Percentiles rank a stretch among this genome's conserved stretches.
Evolutionary conservation across 495 filamentous ascomycete genomes (phyloP).

Genomic region (Annulohypoxylon nitens): DNA sequence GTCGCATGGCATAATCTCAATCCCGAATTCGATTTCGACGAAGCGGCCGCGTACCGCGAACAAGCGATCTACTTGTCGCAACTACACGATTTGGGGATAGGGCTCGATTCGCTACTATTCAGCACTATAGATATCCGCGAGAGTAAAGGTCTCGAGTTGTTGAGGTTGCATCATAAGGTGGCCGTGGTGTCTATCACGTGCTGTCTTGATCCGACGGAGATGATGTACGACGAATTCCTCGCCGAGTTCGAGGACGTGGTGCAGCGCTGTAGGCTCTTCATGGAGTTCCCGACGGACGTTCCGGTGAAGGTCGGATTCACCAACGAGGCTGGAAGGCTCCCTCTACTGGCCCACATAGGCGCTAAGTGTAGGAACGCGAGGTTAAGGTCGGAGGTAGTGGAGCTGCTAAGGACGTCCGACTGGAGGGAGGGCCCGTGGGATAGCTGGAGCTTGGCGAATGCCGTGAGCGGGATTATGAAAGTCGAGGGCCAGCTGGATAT

Average conservation of each 20-base stretch:
- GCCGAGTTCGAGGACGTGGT: constrained; percentile 45
- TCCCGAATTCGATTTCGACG: constrained; percentile 46
- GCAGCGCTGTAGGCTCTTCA: constrained; percentile 35
- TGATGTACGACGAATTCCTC: constrained; percentile 44
- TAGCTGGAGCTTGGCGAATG: constrained; percentile 34
- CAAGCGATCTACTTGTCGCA: constrained; percentile 36
- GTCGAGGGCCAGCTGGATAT: constrained; percentile 39
- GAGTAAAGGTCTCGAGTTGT: constrained; percentile 38
- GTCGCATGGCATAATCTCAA: constrained; percentile 39
- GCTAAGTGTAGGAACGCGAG: constrained; percentile 40
- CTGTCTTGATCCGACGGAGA: constrained; percentile 47
- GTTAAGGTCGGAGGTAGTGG: constrained; percentile 30
- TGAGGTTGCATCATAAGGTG: constrained; percentile 35
- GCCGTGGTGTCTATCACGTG: constrained; percentile 34
- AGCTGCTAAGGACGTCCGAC: constrained; percentile 29
- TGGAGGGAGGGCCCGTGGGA: constrained; percentile 47
- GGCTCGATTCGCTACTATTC: constrained; percentile 32
- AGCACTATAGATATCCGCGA: constrained; percentile 33
- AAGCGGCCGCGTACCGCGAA: constrained; percentile 24
- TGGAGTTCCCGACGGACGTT: constrained; percentile 14
- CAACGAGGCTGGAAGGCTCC: constrained; percentile 39
- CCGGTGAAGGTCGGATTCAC: constrained; percentile 31
- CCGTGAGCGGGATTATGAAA: constrained; percentile 36
- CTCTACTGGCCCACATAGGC: constrained; percentile 37
- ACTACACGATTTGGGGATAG: constrained; percentile 38